Conservation (phyloP, 2,329 filamentous ascomycete genomes). For the Sarocladium kiliense region DNA sequence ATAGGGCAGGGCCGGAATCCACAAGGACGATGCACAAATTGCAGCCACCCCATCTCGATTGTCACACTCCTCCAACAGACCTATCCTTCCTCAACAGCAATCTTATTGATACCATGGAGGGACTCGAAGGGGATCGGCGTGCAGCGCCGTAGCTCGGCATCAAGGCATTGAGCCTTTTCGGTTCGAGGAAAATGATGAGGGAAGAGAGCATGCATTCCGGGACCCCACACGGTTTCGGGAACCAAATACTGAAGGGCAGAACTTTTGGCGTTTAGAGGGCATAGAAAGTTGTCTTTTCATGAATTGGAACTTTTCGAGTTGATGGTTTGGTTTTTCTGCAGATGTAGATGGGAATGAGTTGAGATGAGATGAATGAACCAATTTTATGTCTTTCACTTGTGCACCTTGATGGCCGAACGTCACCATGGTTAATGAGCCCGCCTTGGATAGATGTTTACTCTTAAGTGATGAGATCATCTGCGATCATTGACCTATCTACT, state of each 20-base stretch:
- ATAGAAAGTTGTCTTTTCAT: slow-evolving; percentile 3
- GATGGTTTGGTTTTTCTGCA: background rate
- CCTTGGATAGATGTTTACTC: too few species aligned
- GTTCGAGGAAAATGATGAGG: background rate
- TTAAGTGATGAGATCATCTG: background rate
- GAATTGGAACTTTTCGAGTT: background rate
- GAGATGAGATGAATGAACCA: background rate
- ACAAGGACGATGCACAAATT: too few species aligned
- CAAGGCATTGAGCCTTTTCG: background rate
- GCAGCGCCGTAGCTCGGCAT: background rate
- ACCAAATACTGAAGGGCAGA: too few species aligned
- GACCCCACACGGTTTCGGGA: too few species aligned
- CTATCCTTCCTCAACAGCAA: background rate
- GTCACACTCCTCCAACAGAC: background rate
- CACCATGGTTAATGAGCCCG: too few species aligned
- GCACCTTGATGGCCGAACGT: background rate
- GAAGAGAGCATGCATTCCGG: background rate
- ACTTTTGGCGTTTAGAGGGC: slow-evolving; percentile 10
- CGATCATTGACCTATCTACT: background rate
- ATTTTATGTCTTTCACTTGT: background rate
- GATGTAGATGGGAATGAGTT: background rate
- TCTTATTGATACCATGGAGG: background rate
- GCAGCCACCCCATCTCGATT: background rate
- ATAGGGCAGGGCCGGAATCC: background rate
- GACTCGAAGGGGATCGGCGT: background rate